These are phyloP conservation scores for Suillus lakei DNA, from an alignment of 768 basidiomycete genomes.

Conservation along the genomic window DNA sequence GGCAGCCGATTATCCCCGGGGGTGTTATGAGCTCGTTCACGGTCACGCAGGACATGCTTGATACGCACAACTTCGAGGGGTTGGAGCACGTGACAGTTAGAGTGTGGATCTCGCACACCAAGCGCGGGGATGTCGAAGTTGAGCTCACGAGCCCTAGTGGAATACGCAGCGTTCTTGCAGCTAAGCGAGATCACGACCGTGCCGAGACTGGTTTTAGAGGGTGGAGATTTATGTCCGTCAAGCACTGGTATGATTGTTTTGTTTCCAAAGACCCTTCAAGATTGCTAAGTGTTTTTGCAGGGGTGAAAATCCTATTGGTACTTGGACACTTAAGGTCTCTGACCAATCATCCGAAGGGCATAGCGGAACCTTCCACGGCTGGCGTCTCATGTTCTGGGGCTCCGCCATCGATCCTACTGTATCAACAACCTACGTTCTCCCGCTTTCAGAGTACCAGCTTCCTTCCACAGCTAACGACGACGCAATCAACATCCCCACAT, in stretches of 20 bases:
- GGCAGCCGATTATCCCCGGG: slow-evolving; percentile 63
- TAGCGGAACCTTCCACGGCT: slow-evolving; percentile 80
- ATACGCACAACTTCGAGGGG: slow-evolving; percentile 77
- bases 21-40: slow-evolving; percentile 70
- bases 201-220: slow-evolving; percentile 79
- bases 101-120: slow-evolving; percentile 90
- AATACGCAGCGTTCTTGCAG: slow-evolving; percentile 83
- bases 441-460: slow-evolving; percentile 53
- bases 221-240: slow-evolving; percentile 98
- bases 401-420: slow-evolving; percentile 74
- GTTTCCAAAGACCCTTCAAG: slow-evolving; percentile 6
- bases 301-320: slow-evolving; percentile 91
- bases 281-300: slow-evolving; percentile 45
- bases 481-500: slow-evolving; percentile 41
- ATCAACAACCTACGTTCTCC: slow-evolving; percentile 65
- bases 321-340: slow-evolving; percentile 87
- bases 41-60: slow-evolving; percentile 68
- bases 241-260: slow-evolving; percentile 77
- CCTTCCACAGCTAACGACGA: slow-evolving; percentile 52
- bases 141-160: slow-evolving; percentile 86
- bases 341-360: slow-evolving; percentile 70
- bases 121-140: slow-evolving; percentile 92
- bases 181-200: slow-evolving; percentile 66
- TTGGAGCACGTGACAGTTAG: slow-evolving; percentile 92
- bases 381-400: slow-evolving; percentile 95